Conservation (phyloP, 768 basidiomycete genomes). For the Termitomyces sp. region DNA sequence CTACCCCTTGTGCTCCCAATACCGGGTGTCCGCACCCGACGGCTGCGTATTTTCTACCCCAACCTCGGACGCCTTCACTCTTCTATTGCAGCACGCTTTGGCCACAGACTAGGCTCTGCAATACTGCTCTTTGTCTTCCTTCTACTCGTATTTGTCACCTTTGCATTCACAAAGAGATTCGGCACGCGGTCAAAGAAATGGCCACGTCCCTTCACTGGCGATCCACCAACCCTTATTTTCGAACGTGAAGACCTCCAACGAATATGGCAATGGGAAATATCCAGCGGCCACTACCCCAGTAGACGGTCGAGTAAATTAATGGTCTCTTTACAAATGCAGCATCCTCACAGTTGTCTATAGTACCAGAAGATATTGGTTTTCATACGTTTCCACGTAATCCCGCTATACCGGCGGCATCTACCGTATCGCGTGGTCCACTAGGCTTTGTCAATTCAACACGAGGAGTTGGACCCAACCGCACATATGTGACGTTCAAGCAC, state of each 20-base stretch:
- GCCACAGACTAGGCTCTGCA: constrained; percentile 50
- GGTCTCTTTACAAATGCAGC: not conserved
- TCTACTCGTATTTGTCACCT: constrained; percentile 43
- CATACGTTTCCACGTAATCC: constrained; percentile 60
- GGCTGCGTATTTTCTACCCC: constrained; percentile 51
- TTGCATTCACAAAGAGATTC: constrained; percentile 58
- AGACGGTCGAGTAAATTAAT: constrained; percentile 58
- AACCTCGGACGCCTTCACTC: constrained; percentile 60
- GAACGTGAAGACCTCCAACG: constrained; percentile 74
- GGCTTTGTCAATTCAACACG: constrained; percentile 40
- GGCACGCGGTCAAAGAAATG: constrained; percentile 57
- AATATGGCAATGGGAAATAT: constrained; percentile 95
- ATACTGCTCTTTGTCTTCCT: constrained; percentile 38
- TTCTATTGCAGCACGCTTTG: constrained; percentile 49
- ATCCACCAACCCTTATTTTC: constrained; percentile 70
- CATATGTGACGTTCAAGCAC: constrained; percentile 68
- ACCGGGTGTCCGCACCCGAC: constrained; percentile 51
- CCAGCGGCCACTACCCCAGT: constrained; percentile 92
- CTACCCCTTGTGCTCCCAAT: constrained; percentile 54
- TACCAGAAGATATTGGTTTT: constrained; percentile 66
- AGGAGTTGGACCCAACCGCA: constrained; percentile 73
- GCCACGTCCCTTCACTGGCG: constrained; percentile 49
- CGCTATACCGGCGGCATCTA: constrained; percentile 56
- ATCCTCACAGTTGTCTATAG: constrained; percentile 29
- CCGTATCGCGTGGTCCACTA: constrained; percentile 42